Evolutionary conservation across 345 rosid species (phyloP), one percentile per base, ranked within the genome.

Genomic region (Litchi chinensis): DNA sequence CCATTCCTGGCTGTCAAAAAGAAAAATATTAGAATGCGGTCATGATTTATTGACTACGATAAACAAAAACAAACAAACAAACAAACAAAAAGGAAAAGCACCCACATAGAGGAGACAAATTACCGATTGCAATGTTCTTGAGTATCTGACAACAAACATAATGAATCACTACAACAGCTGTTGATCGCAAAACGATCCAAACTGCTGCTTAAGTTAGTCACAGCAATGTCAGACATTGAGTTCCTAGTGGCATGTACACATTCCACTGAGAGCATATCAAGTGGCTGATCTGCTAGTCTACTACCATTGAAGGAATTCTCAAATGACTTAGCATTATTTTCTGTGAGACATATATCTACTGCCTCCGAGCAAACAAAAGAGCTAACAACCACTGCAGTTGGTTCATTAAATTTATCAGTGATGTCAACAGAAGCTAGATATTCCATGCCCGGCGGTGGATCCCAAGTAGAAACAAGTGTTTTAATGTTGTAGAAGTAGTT

Each of bases 401-500:
- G 72, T 70, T 73, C 89, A 83, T 76, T 73, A 70, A 82, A 68
- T 79, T 76, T 79, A 68, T 78, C 63, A 46, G 75, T 44, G 66
- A 60, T 74, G 24, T 69, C 74, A 57, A 76, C 81, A 66, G 40
- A 65, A 68, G 75, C 76, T 21, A 84, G 85, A 85, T 86, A 89
- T 69, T 94, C 91, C 90, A 90, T 85, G 68, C 92, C 90, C 48
- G 84, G 85, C 39, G 99, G 99, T 10, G 93, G 85, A 46, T 83
- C 76, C 98, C 98, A 94, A 40, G 91, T 90, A 19, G 97, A 89
- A 79, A 71, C 84, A 81, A 87, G 85, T 41, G 97, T 90, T 79
- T 76, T 86, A n/a, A 77, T 40, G 73, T 93, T 94, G 82, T 89
- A 87, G 59, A 88, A 96, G 84, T 88, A 94, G 76, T 87, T 89